Evolutionary conservation across 1,284 basidiomycete genomes (phyloP), one percentile per base, ranked within the genome.

Genomic region (Singerocomus inundabilis): DNA sequence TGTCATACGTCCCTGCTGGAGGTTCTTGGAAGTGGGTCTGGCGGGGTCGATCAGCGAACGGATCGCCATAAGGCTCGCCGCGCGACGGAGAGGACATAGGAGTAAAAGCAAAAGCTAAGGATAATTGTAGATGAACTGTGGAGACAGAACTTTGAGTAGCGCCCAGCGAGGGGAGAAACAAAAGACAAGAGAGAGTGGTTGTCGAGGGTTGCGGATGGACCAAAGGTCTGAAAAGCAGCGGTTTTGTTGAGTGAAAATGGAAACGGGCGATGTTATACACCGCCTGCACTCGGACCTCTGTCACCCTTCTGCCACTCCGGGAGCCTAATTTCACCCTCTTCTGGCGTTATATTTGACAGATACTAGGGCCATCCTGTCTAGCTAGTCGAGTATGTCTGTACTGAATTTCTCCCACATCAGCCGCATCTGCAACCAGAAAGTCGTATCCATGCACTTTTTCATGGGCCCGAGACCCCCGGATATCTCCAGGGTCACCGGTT

Each of bases 31-130:
- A 86, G 44, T 80, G 80, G 34, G 80, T 72, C 45, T 75, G 76
- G 48, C 77, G 79, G 43, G 78, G 77, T 26, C 79, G 76, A 70
- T 88, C 85, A 46, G 79, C 75, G 63, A 88, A 90, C 16, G 87
- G 87, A 64, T 89, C 84, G n/a, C 69, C 72, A 52, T 74, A 77
- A 16, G 61, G 65, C 42, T 72, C 67, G 54, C 68, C 64, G 49
- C 70, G 71, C 46, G 70, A 64, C 34, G 77, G 75, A 53, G 77
- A 75, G 54, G 77, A 71, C 80, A 82, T 83, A 51, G 39, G 53
- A 54, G 46, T 45, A 35, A n/a, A 48, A 42, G 44, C 32, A 46
- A 21, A 21, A 21, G 21, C 21, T 21, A 21, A 21, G 26, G n/a
- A 18, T 41, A 28, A 16, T 1, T 18, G 42, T n/a, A 25, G 35